Evolutionary conservation across 352 stramenopile genomes (phyloP).

Genomic region (Phytopythium boreale): DNA sequence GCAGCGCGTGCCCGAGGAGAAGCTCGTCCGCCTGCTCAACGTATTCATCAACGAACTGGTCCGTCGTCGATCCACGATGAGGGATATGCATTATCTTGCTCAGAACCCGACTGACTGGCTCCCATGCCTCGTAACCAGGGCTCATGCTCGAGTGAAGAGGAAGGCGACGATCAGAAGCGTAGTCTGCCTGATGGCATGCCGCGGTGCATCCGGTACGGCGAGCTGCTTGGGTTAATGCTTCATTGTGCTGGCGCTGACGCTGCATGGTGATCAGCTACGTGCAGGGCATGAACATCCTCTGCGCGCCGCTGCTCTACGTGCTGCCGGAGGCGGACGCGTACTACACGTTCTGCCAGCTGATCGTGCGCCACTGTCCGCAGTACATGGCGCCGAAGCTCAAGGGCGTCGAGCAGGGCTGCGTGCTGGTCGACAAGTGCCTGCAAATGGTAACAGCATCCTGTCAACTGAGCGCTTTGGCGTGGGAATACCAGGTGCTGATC

Average conservation of each 20-base stretch:
- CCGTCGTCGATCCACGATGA: background rate
- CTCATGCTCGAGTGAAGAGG: conserved; percentile 20
- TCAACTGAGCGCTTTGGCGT: background rate
- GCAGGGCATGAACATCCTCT: conserved; percentile 93
- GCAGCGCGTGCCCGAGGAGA: conserved; percentile 86
- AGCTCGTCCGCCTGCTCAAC: conserved; percentile 89
- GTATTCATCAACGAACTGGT: conserved; percentile 89
- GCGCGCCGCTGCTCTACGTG: conserved; percentile 89
- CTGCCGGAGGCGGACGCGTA: conserved; percentile 90
- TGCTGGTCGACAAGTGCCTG: conserved; percentile 80
- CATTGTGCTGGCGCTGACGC: background rate
- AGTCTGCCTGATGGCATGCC: conserved; percentile 22
- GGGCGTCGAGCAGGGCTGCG: conserved; percentile 76
- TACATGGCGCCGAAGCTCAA: conserved; percentile 89
- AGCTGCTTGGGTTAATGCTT: background rate
- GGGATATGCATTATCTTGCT: background rate
- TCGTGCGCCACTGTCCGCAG: conserved; percentile 85
- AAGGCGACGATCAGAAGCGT: conserved; percentile 16
- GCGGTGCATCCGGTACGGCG: conserved; percentile 36
- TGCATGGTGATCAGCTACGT: conserved; percentile 58
- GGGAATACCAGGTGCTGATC: background rate
- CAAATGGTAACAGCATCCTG: conserved; percentile 33
- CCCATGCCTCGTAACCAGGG: conserved; percentile 11
- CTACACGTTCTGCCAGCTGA: conserved; percentile 86
- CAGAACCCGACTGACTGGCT: background rate